These are phyloP conservation scores for Stenocarpella maydis DNA, from an alignment of 2,329 filamentous ascomycete species.

Conservation along the genomic window DNA sequence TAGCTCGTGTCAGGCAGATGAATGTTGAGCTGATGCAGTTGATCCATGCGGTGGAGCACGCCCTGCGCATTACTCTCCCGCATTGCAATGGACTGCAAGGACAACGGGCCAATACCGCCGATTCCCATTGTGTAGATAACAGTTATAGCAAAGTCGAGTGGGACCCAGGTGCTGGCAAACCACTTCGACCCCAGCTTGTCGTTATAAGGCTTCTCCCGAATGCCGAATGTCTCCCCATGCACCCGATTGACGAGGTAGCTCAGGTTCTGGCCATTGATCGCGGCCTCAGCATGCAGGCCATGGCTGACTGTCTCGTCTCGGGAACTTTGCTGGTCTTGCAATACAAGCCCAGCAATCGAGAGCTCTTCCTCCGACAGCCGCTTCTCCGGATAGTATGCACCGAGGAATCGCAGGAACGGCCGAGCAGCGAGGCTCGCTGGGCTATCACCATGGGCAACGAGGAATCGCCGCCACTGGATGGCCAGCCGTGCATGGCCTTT, in stretches of 20 bases:
- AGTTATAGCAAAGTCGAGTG: slow-evolving; percentile 75
- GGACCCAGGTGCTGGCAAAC: slow-evolving; percentile 78
- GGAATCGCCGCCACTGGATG: slow-evolving; percentile 55
- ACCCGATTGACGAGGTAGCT: slow-evolving; percentile 49
- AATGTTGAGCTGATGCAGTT: slow-evolving; percentile 70
- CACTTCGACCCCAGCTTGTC: slow-evolving; percentile 80
- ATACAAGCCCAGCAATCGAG: slow-evolving; percentile 35
- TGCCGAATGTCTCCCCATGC: slow-evolving; percentile 50
- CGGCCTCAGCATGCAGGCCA: slow-evolving; percentile 19
- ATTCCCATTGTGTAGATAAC: slow-evolving; percentile 76
- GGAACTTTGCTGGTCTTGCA: slow-evolving; percentile 17
- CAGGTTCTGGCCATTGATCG: slow-evolving; percentile 38
- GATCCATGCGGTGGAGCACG: slow-evolving; percentile 66
- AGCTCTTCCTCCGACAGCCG: slow-evolving; percentile 50
- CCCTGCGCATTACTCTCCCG: slow-evolving; percentile 65
- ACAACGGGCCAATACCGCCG: slow-evolving; percentile 75
- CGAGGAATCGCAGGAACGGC: slow-evolving; percentile 58
- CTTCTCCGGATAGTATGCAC: slow-evolving; percentile 54
- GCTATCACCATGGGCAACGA: slow-evolving; percentile 51
- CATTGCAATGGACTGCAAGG: slow-evolving; percentile 79
- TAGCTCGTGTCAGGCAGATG: slow-evolving; percentile 70
- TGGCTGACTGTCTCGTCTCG: background rate
- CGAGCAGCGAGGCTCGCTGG: slow-evolving; percentile 51
- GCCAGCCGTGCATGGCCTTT: slow-evolving; percentile 55
- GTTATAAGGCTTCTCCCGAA: slow-evolving; percentile 60